phyloP scores from a whole-genome alignment of 352 stramenopile genomes.

The Globisporangium iwayamae region DNA sequence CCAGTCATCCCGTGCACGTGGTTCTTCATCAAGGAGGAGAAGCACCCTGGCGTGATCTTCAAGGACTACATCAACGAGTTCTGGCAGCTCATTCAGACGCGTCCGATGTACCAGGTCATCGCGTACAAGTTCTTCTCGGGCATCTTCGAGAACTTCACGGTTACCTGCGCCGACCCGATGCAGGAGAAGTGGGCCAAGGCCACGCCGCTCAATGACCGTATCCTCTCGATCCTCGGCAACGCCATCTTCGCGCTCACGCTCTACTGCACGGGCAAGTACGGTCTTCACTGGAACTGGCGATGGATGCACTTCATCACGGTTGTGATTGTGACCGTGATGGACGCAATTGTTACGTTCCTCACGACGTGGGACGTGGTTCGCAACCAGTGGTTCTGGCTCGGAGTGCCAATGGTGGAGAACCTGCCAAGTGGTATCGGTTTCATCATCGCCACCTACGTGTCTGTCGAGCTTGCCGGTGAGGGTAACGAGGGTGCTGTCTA shows the following conservation, averaged over 20 bases:
- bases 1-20: too few relatives aligned
- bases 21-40: too few relatives aligned
- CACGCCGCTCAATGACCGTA: slow-evolving; percentile 34
- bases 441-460: too few relatives aligned
- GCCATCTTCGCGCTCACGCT: slow-evolving; percentile 9
- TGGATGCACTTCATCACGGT: slow-evolving; percentile 26
- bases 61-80: slow-evolving; percentile 35
- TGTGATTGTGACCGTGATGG: slow-evolving; percentile 25
- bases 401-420: too few relatives aligned
- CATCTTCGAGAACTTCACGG: slow-evolving; percentile 35
- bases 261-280: slow-evolving; percentile 9
- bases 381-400: too few relatives aligned
- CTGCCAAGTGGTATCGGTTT: too few relatives aligned
- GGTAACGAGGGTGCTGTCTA: too few relatives aligned
- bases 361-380: too few relatives aligned
- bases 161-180: slow-evolving; percentile 31
- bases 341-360: slow-evolving; percentile 17
- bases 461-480: too few relatives aligned
- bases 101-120: slow-evolving; percentile 47
- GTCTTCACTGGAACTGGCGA: slow-evolving; percentile 34
- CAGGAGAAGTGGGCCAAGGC: slow-evolving; percentile 29
- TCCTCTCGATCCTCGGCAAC: slow-evolving; percentile 36
- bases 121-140: slow-evolving; percentile 33
- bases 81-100: slow-evolving; percentile 39
- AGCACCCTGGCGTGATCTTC: slow-evolving; percentile 21